Evolutionary conservation across 441 rosid genomes (phyloP).

Genomic region (Capsella rubella): DNA sequence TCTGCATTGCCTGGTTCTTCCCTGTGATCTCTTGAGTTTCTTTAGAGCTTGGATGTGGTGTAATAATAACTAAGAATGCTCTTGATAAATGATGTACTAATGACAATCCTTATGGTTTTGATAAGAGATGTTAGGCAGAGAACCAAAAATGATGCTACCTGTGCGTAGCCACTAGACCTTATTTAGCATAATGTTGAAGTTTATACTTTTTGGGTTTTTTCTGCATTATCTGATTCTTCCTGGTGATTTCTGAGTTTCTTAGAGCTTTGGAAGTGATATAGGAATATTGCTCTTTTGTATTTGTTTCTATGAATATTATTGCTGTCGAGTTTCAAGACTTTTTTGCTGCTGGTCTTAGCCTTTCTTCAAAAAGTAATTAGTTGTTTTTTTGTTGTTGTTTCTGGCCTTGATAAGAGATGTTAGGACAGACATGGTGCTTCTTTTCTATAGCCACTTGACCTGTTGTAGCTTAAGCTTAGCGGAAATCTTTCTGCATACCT

Average conservation of each 20-base stretch:
- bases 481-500: not conserved
- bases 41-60: not conserved
- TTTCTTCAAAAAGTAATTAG: too few relatives aligned
- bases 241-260: not conserved
- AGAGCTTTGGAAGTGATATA: not conserved
- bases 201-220: not conserved
- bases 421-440: too few relatives aligned
- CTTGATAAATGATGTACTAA: not conserved
- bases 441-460: not conserved
- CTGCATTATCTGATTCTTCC: not conserved
- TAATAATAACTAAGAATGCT: not conserved
- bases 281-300: not conserved
- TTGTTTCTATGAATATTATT: not conserved
- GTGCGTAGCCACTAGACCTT: not conserved
- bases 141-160: not conserved
- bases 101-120: not conserved
- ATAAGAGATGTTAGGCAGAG: constrained; percentile 2
- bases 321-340: not conserved
- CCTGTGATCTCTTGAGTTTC: not conserved
- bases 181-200: constrained; percentile 3
- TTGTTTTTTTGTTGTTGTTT: not conserved
- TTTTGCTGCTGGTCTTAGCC: not conserved
- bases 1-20: too few relatives aligned
- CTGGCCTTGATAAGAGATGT: not conserved
- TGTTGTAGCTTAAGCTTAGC: not conserved